These are phyloP conservation scores for Mortierella sp. DNA, from an alignment of 371 early-diverging fungal species.

Conservation along the genomic window DNA sequence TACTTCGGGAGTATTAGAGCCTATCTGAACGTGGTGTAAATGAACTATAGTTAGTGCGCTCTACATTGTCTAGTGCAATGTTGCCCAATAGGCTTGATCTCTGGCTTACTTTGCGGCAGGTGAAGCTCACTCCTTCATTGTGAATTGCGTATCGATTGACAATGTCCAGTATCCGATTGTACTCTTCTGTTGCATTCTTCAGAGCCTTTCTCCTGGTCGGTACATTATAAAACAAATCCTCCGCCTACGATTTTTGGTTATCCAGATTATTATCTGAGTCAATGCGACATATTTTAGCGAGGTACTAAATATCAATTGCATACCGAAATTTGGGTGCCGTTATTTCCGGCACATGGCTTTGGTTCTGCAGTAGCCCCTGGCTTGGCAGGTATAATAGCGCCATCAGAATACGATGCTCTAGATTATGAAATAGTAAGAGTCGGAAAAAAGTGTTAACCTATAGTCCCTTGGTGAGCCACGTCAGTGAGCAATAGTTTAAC, in stretches of 20 bases:
- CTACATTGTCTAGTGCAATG: neutral
- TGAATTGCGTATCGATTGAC: conserved; percentile 93
- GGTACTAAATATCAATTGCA: neutral
- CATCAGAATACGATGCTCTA: conserved; percentile 88
- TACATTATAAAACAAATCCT: conserved; percentile 95
- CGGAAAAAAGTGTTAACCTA: neutral
- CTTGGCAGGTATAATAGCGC: conserved; percentile 78
- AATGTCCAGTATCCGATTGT: conserved; percentile 88
- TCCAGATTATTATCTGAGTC: neutral
- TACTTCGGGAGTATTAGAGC: conserved; percentile 78
- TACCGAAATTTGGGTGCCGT: conserved; percentile 92
- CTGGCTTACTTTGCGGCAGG: conserved; percentile 82
- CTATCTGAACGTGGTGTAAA: conserved; percentile 60
- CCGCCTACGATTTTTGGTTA: conserved; percentile 65
- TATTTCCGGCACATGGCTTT: conserved; percentile 93
- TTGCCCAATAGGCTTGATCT: neutral
- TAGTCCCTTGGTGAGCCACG: too few species aligned
- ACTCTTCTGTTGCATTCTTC: conserved; percentile 87
- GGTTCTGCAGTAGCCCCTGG: conserved; percentile 82
- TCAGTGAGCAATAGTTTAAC: neutral
- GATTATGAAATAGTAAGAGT: neutral
- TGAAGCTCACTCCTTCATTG: conserved; percentile 83
- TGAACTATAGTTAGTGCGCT: neutral
- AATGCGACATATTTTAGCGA: too few species aligned
- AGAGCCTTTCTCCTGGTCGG: conserved; percentile 86